Evolutionary conservation across 2,329 filamentous ascomycete species (phyloP).

Genomic region (Fusarium annulatum): DNA sequence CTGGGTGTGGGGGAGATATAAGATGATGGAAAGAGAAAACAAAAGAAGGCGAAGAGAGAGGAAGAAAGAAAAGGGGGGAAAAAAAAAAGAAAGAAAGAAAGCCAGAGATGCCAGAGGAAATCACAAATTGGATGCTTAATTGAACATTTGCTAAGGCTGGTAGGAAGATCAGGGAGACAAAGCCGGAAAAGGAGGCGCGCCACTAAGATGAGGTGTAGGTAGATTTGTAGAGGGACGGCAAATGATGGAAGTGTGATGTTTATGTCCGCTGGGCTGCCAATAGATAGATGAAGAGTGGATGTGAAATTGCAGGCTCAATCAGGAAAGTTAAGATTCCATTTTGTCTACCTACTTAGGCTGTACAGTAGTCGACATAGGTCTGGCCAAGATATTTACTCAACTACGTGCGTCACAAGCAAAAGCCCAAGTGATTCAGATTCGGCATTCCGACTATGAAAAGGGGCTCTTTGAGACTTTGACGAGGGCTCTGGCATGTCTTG

Average conservation of each 20-base stretch:
- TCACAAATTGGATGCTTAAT: slow-evolving; percentile 10
- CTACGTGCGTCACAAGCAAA: background rate
- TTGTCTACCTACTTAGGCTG: slow-evolving; percentile 5
- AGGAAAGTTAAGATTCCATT: slow-evolving; percentile 18
- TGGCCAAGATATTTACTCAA: background rate
- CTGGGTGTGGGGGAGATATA: slow-evolving; percentile 18
- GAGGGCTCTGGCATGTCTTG: background rate
- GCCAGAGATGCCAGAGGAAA: background rate
- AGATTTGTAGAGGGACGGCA: slow-evolving; percentile 11
- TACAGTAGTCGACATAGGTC: background rate
- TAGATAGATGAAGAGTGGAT: background rate
- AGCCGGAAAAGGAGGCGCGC: slow-evolving; percentile 41
- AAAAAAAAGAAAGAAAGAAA: background rate
- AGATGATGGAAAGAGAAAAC: background rate
- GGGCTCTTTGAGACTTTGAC: background rate
- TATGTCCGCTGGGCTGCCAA: slow-evolving; percentile 1
- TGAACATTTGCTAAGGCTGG: slow-evolving; percentile 2
- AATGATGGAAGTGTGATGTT: slow-evolving; percentile 21
- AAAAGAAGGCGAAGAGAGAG: background rate
- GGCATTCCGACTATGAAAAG: slow-evolving; percentile 22
- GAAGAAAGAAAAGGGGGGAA: background rate
- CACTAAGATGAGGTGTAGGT: slow-evolving; percentile 19
- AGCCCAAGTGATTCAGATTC: slow-evolving; percentile 10
- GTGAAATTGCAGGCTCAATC: slow-evolving; percentile 24
- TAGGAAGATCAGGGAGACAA: slow-evolving; percentile 37